phyloP scores from a whole-genome alignment of 2,329 filamentous ascomycete genomes.

The Aspergillus calidoustus region DNA sequence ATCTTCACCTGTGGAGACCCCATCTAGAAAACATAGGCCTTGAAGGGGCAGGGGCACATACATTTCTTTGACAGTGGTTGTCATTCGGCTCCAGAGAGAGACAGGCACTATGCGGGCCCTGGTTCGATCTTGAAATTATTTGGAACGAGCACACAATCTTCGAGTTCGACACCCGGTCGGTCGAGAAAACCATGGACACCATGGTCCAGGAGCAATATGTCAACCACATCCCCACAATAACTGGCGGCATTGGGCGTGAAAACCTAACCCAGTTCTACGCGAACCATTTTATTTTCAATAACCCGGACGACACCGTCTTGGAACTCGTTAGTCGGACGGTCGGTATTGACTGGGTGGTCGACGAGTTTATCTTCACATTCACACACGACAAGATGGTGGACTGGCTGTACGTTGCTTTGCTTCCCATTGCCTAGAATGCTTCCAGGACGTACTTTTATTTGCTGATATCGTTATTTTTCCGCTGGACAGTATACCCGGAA shows the following conservation, averaged over 20 bases:
- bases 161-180: conserved; percentile 69
- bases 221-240: conserved; percentile 72
- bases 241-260: conserved; percentile 69
- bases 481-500: conserved; percentile 54
- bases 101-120: conserved; percentile 61
- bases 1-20: too few species aligned
- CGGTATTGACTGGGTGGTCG: conserved; percentile 70
- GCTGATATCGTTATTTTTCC: neutral
- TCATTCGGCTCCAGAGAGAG: too few species aligned
- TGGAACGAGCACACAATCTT: conserved; percentile 76
- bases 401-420: conserved; percentile 63
- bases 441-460: neutral
- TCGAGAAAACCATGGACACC: conserved; percentile 72
- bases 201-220: conserved; percentile 79
- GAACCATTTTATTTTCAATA: conserved; percentile 73
- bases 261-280: conserved; percentile 68
- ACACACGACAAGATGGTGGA: conserved; percentile 66
- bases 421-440: neutral
- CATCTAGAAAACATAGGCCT: too few species aligned
- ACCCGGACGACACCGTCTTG: conserved; percentile 66
- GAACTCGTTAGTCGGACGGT: conserved; percentile 71
- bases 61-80: too few species aligned
- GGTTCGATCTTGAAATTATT: conserved; percentile 72
- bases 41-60: too few species aligned
- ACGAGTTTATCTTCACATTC: conserved; percentile 69